These are phyloP conservation scores for Trebouxia sp. DNA, from an alignment of 139 green algal genomes.

Conservation along the genomic window DNA sequence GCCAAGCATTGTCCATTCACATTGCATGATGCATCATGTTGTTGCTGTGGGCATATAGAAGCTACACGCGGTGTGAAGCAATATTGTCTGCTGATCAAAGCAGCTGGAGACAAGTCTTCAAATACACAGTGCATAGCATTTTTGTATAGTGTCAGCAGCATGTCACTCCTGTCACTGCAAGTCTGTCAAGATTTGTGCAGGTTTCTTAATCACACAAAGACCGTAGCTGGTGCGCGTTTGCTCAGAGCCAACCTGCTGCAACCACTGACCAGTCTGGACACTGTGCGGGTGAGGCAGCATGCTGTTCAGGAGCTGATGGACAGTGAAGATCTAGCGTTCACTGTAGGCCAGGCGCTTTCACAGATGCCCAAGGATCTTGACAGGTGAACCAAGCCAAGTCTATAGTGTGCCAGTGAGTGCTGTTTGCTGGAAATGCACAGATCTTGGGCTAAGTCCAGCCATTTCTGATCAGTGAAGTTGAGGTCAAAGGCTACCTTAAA, in stretches of 20 bases:
- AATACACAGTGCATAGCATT: neutral
- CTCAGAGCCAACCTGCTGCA: slow-evolving; percentile 86
- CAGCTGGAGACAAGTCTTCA: too few species aligned
- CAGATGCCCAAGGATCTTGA: slow-evolving; percentile 64
- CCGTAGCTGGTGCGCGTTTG: slow-evolving; percentile 57
- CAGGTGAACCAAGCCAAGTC: too few species aligned
- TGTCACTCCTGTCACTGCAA: too few species aligned
- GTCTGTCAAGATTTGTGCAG: slow-evolving; percentile 29
- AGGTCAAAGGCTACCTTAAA: too few species aligned
- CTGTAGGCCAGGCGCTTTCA: slow-evolving; percentile 36
- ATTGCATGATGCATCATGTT: too few species aligned
- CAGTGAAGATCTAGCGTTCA: slow-evolving; percentile 33
- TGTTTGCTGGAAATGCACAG: neutral
- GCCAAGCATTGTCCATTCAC: too few species aligned
- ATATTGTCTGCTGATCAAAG: too few species aligned
- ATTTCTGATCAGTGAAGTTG: too few species aligned
- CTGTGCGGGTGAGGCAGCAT: slow-evolving; percentile 67
- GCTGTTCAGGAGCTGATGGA: slow-evolving; percentile 54
- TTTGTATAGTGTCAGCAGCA: too few species aligned
- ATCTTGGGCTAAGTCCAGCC: neutral
- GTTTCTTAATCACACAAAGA: slow-evolving; percentile 65
- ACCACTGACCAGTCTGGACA: slow-evolving; percentile 75
- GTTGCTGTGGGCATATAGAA: too few species aligned
- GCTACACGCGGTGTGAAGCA: too few species aligned
- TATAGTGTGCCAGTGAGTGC: neutral